Evolutionary conservation across 2,329 filamentous ascomycete species (phyloP), one percentile per base, ranked within the genome.

Genomic region (Annulohypoxylon truncatum): DNA sequence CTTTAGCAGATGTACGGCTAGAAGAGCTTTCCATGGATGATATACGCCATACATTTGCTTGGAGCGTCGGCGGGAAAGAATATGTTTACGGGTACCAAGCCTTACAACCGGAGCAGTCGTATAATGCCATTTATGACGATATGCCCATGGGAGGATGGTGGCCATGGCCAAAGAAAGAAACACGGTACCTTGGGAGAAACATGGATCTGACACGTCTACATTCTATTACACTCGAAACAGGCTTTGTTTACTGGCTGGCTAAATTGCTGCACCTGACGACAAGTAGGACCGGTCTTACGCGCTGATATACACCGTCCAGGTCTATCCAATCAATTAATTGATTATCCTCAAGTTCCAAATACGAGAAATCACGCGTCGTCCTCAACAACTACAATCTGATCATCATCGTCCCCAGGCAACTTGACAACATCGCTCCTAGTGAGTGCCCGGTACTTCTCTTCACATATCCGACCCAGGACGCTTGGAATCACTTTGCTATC

Each of bases 391-490:
- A n/a, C n/a, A n/a, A n/a, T n/a, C n/a, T n/a, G n/a, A n/a, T n/a
- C n/a, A n/a, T n/a, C n/a, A n/a, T 70, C 44, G 31, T 70, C 68
- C 10, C 66, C 66, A 47, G 62, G 68, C 38, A 68, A 48, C 53
- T 66, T 64, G 42, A 59, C 28, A 59, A 70, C 56, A 48, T 70
- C 62, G 52, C 68, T 70, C 62, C 53, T 68, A 20, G 66, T 64
- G 15, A 70, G 8, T 20, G 42, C 53, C 77, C 61, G 54, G 40
- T 64, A 80, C 42, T 70, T 56, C 68, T 79, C 77, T 57, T 80
- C 78, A 4, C 68, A 31, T 56, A 79, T 73, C 59, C 59, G 61
- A 12, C 69, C 73, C 38, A 64, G 13, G n/a, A 58, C 53, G 22
- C 61, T 64, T 8, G 54, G 22, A 13, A 18, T 12, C 48, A 73